Base-by-base conservation (phyloP, 2,329 filamentous ascomycete species). In the Sclerotiophoma versabilis region DNA sequence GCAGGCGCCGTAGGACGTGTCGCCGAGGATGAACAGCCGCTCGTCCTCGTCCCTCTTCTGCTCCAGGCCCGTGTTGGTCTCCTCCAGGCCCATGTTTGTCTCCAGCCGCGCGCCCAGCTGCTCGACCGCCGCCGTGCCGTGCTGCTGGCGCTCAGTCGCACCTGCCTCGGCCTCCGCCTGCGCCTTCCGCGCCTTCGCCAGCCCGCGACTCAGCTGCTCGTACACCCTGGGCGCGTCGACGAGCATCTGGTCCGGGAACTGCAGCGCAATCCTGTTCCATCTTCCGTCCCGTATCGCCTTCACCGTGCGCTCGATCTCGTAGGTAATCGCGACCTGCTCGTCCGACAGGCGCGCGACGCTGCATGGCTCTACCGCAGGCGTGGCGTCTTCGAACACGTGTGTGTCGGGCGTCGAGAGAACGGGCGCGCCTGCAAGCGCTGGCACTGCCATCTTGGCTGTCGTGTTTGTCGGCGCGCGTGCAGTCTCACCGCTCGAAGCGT, bases 1-100 rank as follows among this genome's bases (percentile, higher is more conserved):
- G 77, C 95, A 99, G 0, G 93, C 89, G 55, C 95, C 96, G 76
- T 98, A 99, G 2, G 93, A 97, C 2, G 95, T 98, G 75, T 99
- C 95, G 26, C 89, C 95, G 15, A 99, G 80, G 56, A 99, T 93
- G 65, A 90, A 96, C 46, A 98, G 81, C 58, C 81, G 76, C 49
- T 77, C 75, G 36, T 76, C 78, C 8, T 27, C 37, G 2, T 75
- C 63, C 1, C 2, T 22, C 9, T 58, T 50, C n/a, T 49, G 46
- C 4, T 60, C 43, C 14, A 65, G 50, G 8, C 44, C 42, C 36
- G 68, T 52, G 1, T 51, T 49, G 2, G 54, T 52, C 20, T 62
- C 57, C 44, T 71, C 27, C 29, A 60, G 47, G 7, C 38, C 42
- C 29, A 66, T 49, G 1, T 47, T 48, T 2, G 53, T 50, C 22